Base-by-base conservation (phyloP, 768 basidiomycete genomes). In the Hemileccinum rubropunctum region DNA sequence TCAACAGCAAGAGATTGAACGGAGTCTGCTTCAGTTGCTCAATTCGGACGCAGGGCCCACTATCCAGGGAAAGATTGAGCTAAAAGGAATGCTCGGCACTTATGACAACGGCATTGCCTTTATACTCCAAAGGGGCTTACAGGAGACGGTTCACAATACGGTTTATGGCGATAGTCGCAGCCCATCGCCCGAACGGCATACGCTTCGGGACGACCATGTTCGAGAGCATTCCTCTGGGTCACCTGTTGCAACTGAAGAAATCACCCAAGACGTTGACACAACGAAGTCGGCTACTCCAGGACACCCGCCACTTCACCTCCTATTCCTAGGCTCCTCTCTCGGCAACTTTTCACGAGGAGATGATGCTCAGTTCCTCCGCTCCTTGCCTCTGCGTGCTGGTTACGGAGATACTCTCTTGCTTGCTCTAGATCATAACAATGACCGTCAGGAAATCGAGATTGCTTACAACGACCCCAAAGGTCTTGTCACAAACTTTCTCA, bases 261-360 rank as follows among this genome's bases (percentile, higher is more conserved):
- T n/a, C n/a, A n/a, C n/a, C n/a, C n/a, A n/a, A n/a, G n/a, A n/a
- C n/a, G 14, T 42, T 17, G 37, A 44, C 14, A 28, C 15, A 8
- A 50, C 40, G 4, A 62, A 66, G 4, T 74, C 76, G 10, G 78
- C 81, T 17, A 80, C 78, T 1, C 78, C 77, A 38, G 80, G 76
- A 18, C 66, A 72, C 39, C 67, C 71, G 3, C 84, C 88, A 12
- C 67, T 92, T 28, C 94, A 97, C 61, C 73, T 98, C 47, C 73
- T 98, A 53, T 98, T 97, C 73, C 74, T 98, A 15, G 97, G 95
- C 0, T 94, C 89, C 0, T 91, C 91, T 1, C 65, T 98, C 7
- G 97, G 95, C 7, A 98, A 98, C 73, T 98, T 98, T 66, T 60
- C 75, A 6, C 79, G 92, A 11, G 72, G 74, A 4, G 86, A 79